A percentile compares a stretch with the other conserved stretches of the same genome.
Conservation (phyloP, 805 yeast genomes). For the Nakazawaea molendinolei region DNA sequence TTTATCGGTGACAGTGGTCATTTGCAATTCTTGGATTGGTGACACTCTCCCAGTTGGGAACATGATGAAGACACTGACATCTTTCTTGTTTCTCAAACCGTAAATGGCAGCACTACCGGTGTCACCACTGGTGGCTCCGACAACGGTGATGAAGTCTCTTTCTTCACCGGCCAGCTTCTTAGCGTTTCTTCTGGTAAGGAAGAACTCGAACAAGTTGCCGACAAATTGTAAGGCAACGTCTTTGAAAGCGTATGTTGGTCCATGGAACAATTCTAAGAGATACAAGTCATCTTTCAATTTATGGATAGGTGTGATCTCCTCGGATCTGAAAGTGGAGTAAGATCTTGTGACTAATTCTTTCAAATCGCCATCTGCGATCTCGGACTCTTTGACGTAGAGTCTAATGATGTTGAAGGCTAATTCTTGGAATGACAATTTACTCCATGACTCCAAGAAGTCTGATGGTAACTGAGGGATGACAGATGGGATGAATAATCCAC, state of each 20-base stretch:
- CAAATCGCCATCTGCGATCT: slow-evolving; percentile 69
- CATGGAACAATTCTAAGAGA: slow-evolving; percentile 91
- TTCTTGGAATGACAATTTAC: slow-evolving; percentile 69
- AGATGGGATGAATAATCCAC: slow-evolving; percentile 91
- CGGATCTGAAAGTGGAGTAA: slow-evolving; percentile 85
- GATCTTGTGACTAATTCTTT: slow-evolving; percentile 57
- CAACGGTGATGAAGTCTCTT: slow-evolving; percentile 85
- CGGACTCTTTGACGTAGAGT: slow-evolving; percentile 63
- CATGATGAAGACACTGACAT: slow-evolving; percentile 92
- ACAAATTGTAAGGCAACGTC: slow-evolving; percentile 98
- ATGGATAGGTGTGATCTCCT: slow-evolving; percentile 81
- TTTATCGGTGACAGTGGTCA: slow-evolving; percentile 91
- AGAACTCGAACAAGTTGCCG: slow-evolving; percentile 93
- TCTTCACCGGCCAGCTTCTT: slow-evolving; percentile 37
- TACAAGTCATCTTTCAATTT: slow-evolving; percentile 44
- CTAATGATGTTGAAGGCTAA: slow-evolving; percentile 84
- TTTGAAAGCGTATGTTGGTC: slow-evolving; percentile 98
- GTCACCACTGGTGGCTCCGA: slow-evolving; percentile 99
- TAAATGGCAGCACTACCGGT: slow-evolving; percentile 99
- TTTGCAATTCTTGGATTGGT: slow-evolving; percentile 96
- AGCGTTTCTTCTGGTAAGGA: slow-evolving; percentile 69
- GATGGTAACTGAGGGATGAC: slow-evolving; percentile 59
- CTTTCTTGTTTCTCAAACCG: slow-evolving; percentile 94
- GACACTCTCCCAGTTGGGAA: slow-evolving; percentile 98
- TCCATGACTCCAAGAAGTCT: slow-evolving; percentile 61